Percentiles rank a stretch among this genome's conserved stretches.
phyloP scores from a whole-genome alignment of 345 rosid species.

The Boechera divaricarpa region DNA sequence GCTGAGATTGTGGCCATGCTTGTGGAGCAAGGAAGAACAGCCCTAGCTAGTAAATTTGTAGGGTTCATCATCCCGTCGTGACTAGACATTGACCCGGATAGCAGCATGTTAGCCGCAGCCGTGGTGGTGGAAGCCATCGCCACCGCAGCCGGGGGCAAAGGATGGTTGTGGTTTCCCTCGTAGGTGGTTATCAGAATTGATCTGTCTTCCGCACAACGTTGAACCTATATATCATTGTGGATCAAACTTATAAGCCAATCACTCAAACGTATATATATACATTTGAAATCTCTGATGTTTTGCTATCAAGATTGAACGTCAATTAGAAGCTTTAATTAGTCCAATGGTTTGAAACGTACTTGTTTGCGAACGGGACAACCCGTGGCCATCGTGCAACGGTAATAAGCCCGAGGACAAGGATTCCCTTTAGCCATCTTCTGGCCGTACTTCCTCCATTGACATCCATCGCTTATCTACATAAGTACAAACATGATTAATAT shows the following conservation, averaged over 20 bases:
- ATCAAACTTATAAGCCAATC: not conserved
- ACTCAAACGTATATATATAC: not conserved
- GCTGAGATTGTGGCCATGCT: slow-evolving; percentile 97
- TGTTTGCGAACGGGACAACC: slow-evolving; percentile 80
- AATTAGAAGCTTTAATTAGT: not conserved
- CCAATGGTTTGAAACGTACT: slow-evolving; percentile 33
- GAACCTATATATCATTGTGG: slow-evolving; percentile 54
- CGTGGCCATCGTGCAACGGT: slow-evolving; percentile 75
- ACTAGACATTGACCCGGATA: slow-evolving; percentile 94
- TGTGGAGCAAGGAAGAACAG: slow-evolving; percentile 86
- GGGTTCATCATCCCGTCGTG: slow-evolving; percentile 88
- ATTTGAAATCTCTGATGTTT: not conserved
- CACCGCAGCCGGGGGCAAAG: slow-evolving; percentile 88
- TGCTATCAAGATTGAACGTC: not conserved
- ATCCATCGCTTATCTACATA: slow-evolving; percentile 46
- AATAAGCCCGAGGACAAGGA: slow-evolving; percentile 76
- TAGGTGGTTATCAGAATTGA: slow-evolving; percentile 88
- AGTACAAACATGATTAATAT: slow-evolving; percentile 3
- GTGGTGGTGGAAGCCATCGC: slow-evolving; percentile 96
- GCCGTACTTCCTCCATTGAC: slow-evolving; percentile 81
- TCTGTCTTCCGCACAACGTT: slow-evolving; percentile 92
- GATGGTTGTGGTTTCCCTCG: slow-evolving; percentile 95
- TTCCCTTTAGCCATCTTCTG: slow-evolving; percentile 81
- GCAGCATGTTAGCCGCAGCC: slow-evolving; percentile 87
- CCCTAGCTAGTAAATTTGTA: slow-evolving; percentile 79